Evolutionary conservation across 2,329 filamentous ascomycete species (phyloP).

Genomic region (Coniochaeta prunicola): DNA sequence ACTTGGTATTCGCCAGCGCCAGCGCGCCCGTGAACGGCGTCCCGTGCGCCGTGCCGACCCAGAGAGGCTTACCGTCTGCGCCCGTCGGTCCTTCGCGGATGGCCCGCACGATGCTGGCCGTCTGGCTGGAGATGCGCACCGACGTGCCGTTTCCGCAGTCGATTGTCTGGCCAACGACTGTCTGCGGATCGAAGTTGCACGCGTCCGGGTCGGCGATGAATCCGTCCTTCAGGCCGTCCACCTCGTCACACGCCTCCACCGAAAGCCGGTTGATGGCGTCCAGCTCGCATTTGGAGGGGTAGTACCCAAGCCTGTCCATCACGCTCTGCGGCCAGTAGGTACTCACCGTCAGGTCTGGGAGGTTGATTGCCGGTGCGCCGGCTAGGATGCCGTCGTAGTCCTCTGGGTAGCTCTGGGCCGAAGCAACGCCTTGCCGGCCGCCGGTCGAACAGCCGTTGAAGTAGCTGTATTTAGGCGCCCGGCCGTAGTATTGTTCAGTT

Average conservation of each 20-base stretch:
- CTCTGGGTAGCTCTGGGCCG: conserved; percentile 35
- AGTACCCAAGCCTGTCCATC: conserved; percentile 20
- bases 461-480: conserved; percentile 30
- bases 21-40: conserved; percentile 6
- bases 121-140: conserved; percentile 12
- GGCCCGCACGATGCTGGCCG: conserved; percentile 8
- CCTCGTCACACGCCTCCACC: conserved; percentile 32
- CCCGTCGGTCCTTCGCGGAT: conserved; percentile 9
- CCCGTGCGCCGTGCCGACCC: conserved; percentile 8
- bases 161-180: conserved; percentile 13
- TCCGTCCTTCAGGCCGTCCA: conserved; percentile 35
- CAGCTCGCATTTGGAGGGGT: conserved; percentile 4
- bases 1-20: neutral
- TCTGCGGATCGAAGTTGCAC: conserved; percentile 27
- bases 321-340: conserved; percentile 25
- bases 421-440: conserved; percentile 39
- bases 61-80: conserved; percentile 7
- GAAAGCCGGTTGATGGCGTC: conserved; percentile 26
- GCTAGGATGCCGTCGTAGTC: conserved; percentile 43
- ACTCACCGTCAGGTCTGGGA: neutral
- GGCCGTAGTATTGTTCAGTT: conserved; percentile 19
- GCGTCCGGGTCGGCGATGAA: conserved; percentile 29
- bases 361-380: conserved; percentile 21
- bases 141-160: conserved; percentile 3
- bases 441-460: conserved; percentile 43